Evolutionary conservation across 768 basidiomycete species (phyloP).

Genomic region (Mycena haematopus): DNA sequence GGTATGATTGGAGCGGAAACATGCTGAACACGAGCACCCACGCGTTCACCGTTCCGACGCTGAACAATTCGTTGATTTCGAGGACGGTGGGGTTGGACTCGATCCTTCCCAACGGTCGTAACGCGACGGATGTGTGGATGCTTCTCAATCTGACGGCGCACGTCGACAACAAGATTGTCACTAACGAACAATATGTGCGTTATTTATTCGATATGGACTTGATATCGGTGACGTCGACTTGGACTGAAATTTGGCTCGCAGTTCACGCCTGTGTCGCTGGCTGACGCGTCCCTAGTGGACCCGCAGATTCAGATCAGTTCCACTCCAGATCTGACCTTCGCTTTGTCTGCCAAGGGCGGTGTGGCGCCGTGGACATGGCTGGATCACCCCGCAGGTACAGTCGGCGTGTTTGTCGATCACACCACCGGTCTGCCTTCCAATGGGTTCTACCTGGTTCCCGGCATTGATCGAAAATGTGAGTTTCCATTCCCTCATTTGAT

Average conservation of each 20-base stretch:
- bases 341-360: conserved; percentile 57
- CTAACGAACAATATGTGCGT: conserved; percentile 60
- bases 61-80: conserved; percentile 58
- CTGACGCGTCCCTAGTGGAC: conserved; percentile 51
- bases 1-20: conserved; percentile 62
- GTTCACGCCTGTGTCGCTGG: conserved; percentile 61
- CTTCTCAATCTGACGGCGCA: conserved; percentile 55
- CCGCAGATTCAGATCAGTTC: conserved; percentile 50
- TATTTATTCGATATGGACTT: background rate
- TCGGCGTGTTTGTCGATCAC: conserved; percentile 58
- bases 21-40: conserved; percentile 44
- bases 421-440: conserved; percentile 50
- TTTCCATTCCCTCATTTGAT: conserved; percentile 6
- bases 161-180: conserved; percentile 47
- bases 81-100: conserved; percentile 46
- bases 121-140: conserved; percentile 56
- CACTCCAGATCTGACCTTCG: conserved; percentile 49
- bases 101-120: conserved; percentile 51
- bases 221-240: background rate
- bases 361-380: conserved; percentile 67
- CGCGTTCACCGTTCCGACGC: conserved; percentile 49
- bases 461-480: conserved; percentile 58
- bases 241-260: conserved; percentile 28
- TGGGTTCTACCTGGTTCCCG: conserved; percentile 63
- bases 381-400: conserved; percentile 60